Base-by-base conservation (phyloP, 495 filamentous ascomycete genomes). In the Acidomyces sp. region DNA sequence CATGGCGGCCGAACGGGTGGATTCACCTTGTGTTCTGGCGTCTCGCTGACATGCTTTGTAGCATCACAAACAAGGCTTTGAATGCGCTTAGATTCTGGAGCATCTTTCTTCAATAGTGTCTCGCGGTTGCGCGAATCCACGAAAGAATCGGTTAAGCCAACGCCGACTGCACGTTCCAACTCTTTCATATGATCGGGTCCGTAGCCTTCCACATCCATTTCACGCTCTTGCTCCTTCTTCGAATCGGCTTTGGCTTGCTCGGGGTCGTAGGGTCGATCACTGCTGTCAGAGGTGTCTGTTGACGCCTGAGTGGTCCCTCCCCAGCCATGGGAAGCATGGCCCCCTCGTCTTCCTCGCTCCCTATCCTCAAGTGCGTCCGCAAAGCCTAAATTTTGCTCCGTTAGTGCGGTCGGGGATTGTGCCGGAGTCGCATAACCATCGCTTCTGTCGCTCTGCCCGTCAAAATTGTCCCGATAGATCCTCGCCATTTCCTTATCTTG, bases 371-470 rank as follows among this genome's bases (percentile, higher is more conserved):
- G 25, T 12, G 23, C 32, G 13, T 23, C 23, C 3, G 34, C 29
- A n/a, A n/a, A n/a, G n/a, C n/a, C n/a, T 9, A 48, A n/a, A 24
- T 48, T 42, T 6, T 23, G 34, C 12, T 43, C 31, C 10, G 32
- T 43, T 7, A 37, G 33, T 16, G 34, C 19, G 6, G 30, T 1
- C 12, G 41, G 30, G 15, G 36, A 7, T 1, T 37, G 28, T 27
- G 28, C 30, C 23, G 37, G 32, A 13, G 32, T 34, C 13, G 13
- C 13, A 24, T 76, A 71, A 3, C 53, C 48, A 24, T 71, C 60
- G 65, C 73, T 75, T 24, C 72, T 5, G 12, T 34, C 28, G 2
- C 15, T 18, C 11, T 23, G 34, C 16, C 45, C 34, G 12, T 41
- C 30, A 10, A 48, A 27, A 21, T 49, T 44, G 9, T 43, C 32